Percentiles rank a stretch among this genome's conserved stretches.
Conservation (phyloP, 306 rosid species). For the Malus orientalis region DNA sequence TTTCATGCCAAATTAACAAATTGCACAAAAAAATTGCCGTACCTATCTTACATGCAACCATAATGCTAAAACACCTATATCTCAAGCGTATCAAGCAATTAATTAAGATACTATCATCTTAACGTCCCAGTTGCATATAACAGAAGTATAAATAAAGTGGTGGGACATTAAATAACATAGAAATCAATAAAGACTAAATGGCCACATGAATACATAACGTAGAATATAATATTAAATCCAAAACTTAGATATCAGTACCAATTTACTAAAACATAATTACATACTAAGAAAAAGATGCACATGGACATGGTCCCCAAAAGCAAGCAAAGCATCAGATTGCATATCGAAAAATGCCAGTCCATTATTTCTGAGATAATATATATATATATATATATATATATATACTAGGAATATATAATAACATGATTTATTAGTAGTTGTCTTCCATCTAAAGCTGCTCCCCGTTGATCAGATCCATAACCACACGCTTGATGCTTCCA, state of each 20-base stretch:
- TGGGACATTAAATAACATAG: neutral
- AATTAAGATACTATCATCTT: too few relatives aligned
- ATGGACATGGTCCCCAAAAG: neutral
- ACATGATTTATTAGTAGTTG: neutral
- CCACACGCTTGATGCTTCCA: conserved; percentile 87
- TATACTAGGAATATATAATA: neutral
- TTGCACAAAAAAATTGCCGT: too few relatives aligned
- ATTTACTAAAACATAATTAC: neutral
- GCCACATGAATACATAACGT: too few relatives aligned
- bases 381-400: too few relatives aligned
- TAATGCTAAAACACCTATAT: neutral
- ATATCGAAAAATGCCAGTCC: neutral
- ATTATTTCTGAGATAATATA: neutral
- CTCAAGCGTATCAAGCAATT: neutral
- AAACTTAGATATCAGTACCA: neutral
- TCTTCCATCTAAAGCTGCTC: conserved; percentile 30
- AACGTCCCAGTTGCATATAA: neutral
- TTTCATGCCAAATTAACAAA: too few relatives aligned
- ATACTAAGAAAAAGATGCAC: neutral
- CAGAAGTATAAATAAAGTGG: neutral
- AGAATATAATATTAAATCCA: neutral
- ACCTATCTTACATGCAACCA: neutral
- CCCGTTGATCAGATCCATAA: conserved; percentile 71
- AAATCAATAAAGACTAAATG: too few relatives aligned
- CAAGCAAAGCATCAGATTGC: neutral